Evolutionary conservation across 768 basidiomycete species (phyloP), one percentile per base, ranked within the genome.

Genomic region (Rhodotorula paludigena): DNA sequence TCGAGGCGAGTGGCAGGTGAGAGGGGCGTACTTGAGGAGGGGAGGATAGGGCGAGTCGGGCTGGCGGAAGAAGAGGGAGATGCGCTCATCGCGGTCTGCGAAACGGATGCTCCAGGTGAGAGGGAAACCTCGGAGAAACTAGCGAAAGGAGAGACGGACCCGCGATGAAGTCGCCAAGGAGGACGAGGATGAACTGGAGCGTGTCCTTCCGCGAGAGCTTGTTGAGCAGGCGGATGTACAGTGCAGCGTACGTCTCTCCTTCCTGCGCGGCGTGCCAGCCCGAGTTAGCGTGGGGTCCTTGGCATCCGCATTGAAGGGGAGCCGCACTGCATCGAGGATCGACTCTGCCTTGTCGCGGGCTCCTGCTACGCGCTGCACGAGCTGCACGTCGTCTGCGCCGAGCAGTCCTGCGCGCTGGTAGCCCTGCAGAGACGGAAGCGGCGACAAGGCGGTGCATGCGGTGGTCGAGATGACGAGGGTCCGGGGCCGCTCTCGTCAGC

Each of bases 341-440:
- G 66, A 54, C 32, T 72, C 68, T 5, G 71, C 82, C 84, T 52
- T 89, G 82, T 75, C 60, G 35, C 56, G 55, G 48, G 89, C 89
- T 68, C 88, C 85, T 78, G 92, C 91, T 30, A 96, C 87, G 76
- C 85, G 89, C 84, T 96, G 96, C 76, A 98, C 87, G 72, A 89
- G 83, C 18, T 83, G 80, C 23, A 96, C 84, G 77, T 97, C 92
- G 63, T 96, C 92, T 9, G 84, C 82, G 16, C 90, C 89, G 75
- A 98, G 85, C 49, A 92, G 85, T 52, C 87, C 90, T 52, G 91
- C 92, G 73, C 94, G 87, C 80, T 96, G 92, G 81, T 97, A 96
- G 67, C 89, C 92, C 92, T 97, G 73, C 73, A 32, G n/a, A n/a
- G n/a, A n/a, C n/a, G n/a, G n/a, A n/a, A n/a, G n/a, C n/a, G n/a